Conservation (phyloP, 768 basidiomycete species). For the Paxillus ammoniavirescens region DNA sequence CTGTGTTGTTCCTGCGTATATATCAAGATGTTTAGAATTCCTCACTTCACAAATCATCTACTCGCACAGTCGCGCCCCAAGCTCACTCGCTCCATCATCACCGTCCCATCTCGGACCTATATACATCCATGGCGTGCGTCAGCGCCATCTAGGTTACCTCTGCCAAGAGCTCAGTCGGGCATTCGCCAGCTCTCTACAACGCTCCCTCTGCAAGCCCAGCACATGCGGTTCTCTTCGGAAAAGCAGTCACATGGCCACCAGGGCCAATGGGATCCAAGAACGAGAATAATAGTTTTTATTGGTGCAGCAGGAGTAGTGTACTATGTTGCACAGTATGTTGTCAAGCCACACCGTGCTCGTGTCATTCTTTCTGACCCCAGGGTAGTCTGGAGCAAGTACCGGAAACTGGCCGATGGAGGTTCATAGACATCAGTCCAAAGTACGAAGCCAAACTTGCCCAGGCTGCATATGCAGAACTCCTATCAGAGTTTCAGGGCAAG, state of each 20-base stretch:
- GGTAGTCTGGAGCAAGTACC: constrained; percentile 78
- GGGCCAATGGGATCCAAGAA: constrained; percentile 9
- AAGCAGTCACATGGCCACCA: background rate
- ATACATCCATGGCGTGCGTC: background rate
- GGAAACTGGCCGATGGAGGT: constrained; percentile 85
- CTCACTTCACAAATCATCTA: background rate
- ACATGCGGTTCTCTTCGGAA: constrained; percentile 26
- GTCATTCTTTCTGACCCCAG: background rate
- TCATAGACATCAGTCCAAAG: constrained; percentile 72
- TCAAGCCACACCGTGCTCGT: background rate
- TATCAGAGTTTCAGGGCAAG: constrained; percentile 48
- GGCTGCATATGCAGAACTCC: constrained; percentile 38
- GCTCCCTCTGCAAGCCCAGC: constrained; percentile 19
- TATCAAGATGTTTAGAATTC: constrained; percentile 8
- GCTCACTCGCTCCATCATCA: background rate
- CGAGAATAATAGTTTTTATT: constrained; percentile 18
- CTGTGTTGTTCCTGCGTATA: background rate
- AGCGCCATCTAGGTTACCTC: background rate
- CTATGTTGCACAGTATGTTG: constrained; percentile 29
- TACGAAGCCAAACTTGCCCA: constrained; percentile 56
- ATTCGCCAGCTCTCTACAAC: constrained; percentile 22
- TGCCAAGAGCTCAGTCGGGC: background rate
- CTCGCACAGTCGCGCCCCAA: constrained; percentile 3
- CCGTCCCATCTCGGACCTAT: background rate
- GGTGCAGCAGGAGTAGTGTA: constrained; percentile 23